Base-by-base conservation (phyloP, 2,329 filamentous ascomycete genomes). In the Diaporthe humulicola region DNA sequence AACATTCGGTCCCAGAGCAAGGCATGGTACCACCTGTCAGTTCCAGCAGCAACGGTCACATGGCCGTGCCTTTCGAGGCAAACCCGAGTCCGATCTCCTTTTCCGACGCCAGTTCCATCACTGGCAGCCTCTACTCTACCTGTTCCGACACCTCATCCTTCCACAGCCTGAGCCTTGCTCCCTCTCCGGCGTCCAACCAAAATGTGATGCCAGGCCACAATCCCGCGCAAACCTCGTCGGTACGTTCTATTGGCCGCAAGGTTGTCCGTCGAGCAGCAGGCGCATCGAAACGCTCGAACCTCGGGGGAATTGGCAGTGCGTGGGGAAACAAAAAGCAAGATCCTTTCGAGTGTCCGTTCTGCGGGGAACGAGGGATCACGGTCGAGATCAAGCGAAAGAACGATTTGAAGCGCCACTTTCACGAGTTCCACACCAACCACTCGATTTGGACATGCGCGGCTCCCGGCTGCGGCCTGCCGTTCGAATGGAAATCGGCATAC, bases 401-500 rank as follows among this genome's bases (percentile, higher is more conserved):
- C 74, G 87, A 88, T 73, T 79, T 88, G 64, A 87, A 87, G 77
- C 84, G 87, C 17, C 87, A 88, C 71, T 86, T 88, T 45, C 85
- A 87, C 72, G 84, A 87, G 75, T 87, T 87, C 70, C 87, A 88
- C 77, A 85, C 86, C 74, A 85, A 83, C 73, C 85, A 88, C 73
- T 84, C 85, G 4, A 84, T 87, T 74, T 88, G 85, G 85, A 82
- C 83, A 66, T 88, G 87, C 75, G 82, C 84, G 6, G 83, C 87
- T 69, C 83, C 82, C 1, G 85, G 83, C 30, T 88, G 87, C 77
- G 79, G 80, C 52, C 84, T 84, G 82, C 83, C 85, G 9, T 88
- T 87, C 76, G 87, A 88, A 79, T 87, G 85, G 84, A 84, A 86
- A 77, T 85, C 83, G 28, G 86, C 85, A 22, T 87, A 87, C 80